Base-by-base conservation (phyloP, 2,329 filamentous ascomycete species). In the Aspergillus puulaauensis region DNA sequence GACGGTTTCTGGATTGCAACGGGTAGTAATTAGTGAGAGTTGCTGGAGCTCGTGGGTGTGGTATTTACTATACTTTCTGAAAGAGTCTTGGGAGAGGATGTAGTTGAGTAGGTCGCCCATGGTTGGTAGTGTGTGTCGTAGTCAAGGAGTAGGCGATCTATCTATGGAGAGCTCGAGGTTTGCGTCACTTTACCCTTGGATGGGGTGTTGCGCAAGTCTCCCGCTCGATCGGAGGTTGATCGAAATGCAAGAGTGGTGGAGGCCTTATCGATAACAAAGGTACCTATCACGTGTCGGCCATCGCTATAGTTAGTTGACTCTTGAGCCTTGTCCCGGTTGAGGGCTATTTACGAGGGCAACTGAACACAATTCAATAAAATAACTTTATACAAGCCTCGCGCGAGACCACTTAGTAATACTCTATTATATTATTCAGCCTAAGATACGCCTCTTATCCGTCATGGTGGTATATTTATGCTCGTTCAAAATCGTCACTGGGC, bases 61-160 rank as follows among this genome's bases (percentile, higher is more conserved):
- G 60, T 79, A 77, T 7, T 76, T 15, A 74, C 68, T 80, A 75
- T 72, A 83, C 83, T 68, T 75, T 69, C 74, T 69, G 57, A 90
- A 90, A 61, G 85, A 83, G 46, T 82, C 77, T 64, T 86, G 80
- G 41, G 82, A 73, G 52, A 85, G 73, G 55, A 90, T 82, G 68
- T 84, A 93, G 52, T 86, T 81, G 46, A 91, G 80, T 56, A 93
- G 85, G 68, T 89, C 85, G 66, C 82, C 73, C 75, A 77, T 77
- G 9, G 35, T 58, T 59, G 35, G 44, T 24, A 49, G 41, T 33
- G 37, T 8, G 37, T 8, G 19, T 15, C 8, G 44, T 31, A 31
- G 15, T 43, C 27, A 31, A 11, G 9, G 21, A 33, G 37, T 33
- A 24, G 19, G 8, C 15, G 49, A 17, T 44, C 24, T n/a, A 12